phyloP scores from a whole-genome alignment of 1,284 basidiomycete species.

The Apiotrichum domesticum region DNA sequence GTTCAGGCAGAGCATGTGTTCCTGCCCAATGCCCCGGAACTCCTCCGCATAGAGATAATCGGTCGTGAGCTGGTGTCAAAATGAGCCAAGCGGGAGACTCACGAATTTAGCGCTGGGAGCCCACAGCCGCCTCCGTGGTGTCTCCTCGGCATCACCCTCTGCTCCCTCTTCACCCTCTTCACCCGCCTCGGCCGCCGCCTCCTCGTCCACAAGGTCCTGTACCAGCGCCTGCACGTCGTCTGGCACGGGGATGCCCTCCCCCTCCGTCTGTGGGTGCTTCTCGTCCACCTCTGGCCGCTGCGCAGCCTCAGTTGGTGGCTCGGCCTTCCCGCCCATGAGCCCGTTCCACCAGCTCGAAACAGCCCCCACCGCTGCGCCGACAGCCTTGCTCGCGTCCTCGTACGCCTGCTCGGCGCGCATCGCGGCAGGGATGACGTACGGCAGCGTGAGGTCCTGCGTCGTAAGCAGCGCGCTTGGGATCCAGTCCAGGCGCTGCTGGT shows the following conservation, averaged over 20 bases:
- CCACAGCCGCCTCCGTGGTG: conserved; percentile 13
- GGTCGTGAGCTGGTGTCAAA: conserved; percentile 21
- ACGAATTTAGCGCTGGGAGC: conserved; percentile 21
- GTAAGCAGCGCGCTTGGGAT: conserved; percentile 37
- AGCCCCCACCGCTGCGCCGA: conserved; percentile 7
- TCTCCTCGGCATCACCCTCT: neutral
- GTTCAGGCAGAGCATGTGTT: conserved; percentile 43
- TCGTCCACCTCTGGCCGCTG: no score
- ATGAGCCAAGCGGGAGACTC: neutral
- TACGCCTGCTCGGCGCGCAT: conserved; percentile 10
- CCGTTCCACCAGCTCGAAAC: conserved; percentile 11
- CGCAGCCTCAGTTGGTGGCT: neutral
- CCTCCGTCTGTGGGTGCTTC: neutral
- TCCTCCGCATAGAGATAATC: conserved; percentile 38
- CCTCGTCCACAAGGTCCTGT: neutral
- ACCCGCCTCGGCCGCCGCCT: neutral
- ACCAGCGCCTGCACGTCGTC: neutral
- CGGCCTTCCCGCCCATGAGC: neutral
- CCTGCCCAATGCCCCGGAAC: conserved; percentile 38
- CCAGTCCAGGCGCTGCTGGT: conserved; percentile 37
- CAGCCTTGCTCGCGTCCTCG: conserved; percentile 6
- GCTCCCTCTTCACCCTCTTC: neutral
- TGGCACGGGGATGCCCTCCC: conserved; percentile 2
- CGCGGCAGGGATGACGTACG: conserved; percentile 14
- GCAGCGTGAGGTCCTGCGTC: conserved; percentile 31